A percentile compares a stretch with the other conserved stretches of the same genome.
Evolutionary conservation across 208 protist species (phyloP).

Genomic region (Strigomonas culicis): DNA sequence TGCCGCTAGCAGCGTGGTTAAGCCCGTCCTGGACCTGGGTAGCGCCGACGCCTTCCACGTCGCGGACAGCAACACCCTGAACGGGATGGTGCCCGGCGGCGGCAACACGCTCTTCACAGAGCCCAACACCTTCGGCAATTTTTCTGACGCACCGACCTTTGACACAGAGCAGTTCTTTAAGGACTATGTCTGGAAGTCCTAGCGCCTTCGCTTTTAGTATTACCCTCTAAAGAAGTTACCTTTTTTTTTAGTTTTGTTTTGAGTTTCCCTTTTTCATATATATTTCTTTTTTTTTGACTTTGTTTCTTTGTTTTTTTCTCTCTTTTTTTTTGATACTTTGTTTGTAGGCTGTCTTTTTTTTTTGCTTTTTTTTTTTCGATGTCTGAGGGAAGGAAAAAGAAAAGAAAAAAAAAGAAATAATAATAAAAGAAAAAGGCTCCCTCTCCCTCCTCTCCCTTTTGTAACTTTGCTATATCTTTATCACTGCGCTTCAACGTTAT

Average conservation of each 20-base stretch:
- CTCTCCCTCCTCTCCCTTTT: neutral
- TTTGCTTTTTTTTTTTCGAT: neutral
- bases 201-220: neutral
- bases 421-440: neutral
- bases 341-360: neutral
- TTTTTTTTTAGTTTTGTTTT: neutral
- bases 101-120: constrained; percentile 11
- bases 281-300: neutral
- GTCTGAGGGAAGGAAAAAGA: neutral
- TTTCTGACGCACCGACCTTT: constrained; percentile 21
- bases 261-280: neutral
- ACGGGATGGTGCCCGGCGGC: too few relatives aligned
- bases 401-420: neutral
- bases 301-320: neutral
- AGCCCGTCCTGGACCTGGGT: neutral
- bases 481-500: too few relatives aligned
- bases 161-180: constrained; percentile 27
- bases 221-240: neutral
- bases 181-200: neutral
- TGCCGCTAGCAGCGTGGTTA: constrained; percentile 16
- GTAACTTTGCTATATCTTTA: neutral
- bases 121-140: constrained; percentile 18
- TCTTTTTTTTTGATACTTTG: neutral
- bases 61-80: neutral
- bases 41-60: neutral